Evolutionary conservation across 106 monocot species (phyloP), one percentile per base, ranked within the genome.

Genomic region (Dendrobium catenatum): DNA sequence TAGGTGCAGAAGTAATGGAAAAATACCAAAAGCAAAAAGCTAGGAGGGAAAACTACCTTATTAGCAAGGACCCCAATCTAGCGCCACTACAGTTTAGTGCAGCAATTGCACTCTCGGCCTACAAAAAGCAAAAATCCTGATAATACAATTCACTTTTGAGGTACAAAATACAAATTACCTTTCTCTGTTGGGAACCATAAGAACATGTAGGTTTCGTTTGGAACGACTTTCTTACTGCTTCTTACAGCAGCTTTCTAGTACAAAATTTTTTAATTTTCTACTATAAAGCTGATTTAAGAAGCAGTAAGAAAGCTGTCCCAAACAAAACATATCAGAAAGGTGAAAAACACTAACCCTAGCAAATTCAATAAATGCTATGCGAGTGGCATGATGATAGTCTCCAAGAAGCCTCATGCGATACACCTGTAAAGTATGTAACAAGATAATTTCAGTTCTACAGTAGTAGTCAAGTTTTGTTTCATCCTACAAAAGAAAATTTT

Each of bases 11-110:
- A 37, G 37, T 37, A 37, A 3, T 37, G 37, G 37, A 37, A 37
- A 37, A 37, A 37, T 42, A 15, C 22, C 19, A 17, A 1, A 29
- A 56, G 2, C 22, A 77, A 51, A 24, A 66, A 66, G 64, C 8
- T 61, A 64, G 42, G 15, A 17, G 72, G 19, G 67, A 11, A 40
- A 73, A 18, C 67, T 11, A 87, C 87, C 87, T 87, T 67, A 87
- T 47, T 19, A 84, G 87, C 81, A 87, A 82, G 76, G 87, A 87
- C 10, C 87, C 84, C 55, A 87, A 72, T 43, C 84, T 49, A 59
- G 79, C 81, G n/a, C 87, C 87, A n/a, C 87, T 87, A 64, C 87
- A 87, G 26, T 82, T 87, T 11, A 87, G 81, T 68, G 87, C 87
- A 75, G 54, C 75, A 75, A 84, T 87, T 55, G 87, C 87, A 82